Percentiles rank a stretch among this genome's conserved stretches.
phyloP scores from a whole-genome alignment of 2,329 filamentous ascomycete species.

The Scolecobasidium constrictum region DNA sequence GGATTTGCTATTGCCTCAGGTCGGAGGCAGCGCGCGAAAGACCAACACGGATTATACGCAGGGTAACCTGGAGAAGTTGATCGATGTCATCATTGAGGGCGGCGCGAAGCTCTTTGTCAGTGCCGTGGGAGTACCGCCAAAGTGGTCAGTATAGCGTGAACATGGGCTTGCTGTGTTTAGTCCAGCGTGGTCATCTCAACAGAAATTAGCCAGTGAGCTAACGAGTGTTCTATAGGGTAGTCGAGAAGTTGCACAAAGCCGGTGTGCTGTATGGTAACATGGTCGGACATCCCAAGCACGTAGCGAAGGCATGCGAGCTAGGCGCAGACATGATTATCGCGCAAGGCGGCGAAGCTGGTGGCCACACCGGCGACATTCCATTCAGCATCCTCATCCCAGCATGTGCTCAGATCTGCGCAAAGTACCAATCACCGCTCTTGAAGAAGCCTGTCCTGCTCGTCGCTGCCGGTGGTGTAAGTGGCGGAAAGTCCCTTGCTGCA shows the following conservation, averaged over 20 bases:
- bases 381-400: conserved; percentile 20
- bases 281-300: conserved; percentile 19
- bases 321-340: conserved; percentile 20
- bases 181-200: too few species aligned
- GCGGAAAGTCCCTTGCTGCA: conserved; percentile 17
- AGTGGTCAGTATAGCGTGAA: too few species aligned
- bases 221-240: too few species aligned
- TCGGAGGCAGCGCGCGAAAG: conserved; percentile 22
- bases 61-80: conserved; percentile 19
- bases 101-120: conserved; percentile 24
- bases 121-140: conserved; percentile 22
- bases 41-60: conserved; percentile 26
- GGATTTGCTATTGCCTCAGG: conserved; percentile 23
- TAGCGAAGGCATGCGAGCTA: conserved; percentile 19
- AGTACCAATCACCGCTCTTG: conserved; percentile 18
- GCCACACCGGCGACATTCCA: conserved; percentile 21
- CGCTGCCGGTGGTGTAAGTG: conserved; percentile 19
- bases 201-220: too few species aligned
- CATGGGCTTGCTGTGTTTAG: too few species aligned
- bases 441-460: conserved; percentile 15
- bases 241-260: conserved; percentile 21
- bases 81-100: conserved; percentile 23
- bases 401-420: conserved; percentile 17
- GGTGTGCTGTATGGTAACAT: conserved; percentile 19
- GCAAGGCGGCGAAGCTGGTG: conserved; percentile 21